Base-by-base conservation (phyloP, 78 protist species). In the Guillardia theta region DNA sequence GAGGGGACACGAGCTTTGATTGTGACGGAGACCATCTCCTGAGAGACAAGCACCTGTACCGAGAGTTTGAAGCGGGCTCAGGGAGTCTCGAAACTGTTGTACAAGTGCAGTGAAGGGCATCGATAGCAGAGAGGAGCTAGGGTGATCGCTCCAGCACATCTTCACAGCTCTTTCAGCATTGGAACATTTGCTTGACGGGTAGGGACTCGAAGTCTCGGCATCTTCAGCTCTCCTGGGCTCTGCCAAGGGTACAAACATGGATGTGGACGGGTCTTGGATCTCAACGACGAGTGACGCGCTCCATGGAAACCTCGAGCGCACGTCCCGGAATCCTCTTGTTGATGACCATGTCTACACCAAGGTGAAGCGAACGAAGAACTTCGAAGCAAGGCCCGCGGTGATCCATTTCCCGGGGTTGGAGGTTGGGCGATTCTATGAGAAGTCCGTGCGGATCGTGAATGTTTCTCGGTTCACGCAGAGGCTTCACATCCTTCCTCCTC, bases 361-460 rank as follows among this genome's bases (percentile, higher is more conserved):
- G 45, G 0, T 41, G 58, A 54, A 36, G 43, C 46, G 78, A 30
- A 43, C 15, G 5, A 43, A 90, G 93, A 12, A 8, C 24, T 62
- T 90, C 8, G 78, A 53, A 36, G 93, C 41, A 21, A 21, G 70
- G 30, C 93, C 93, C 2, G 30, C 70, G n/a, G 39, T 36, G 6
- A 78, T 90, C n/a, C 93, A 90, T 37, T 90, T 90, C 41, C 41
- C 41, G 22, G 83, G 83, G 83, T 70, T 70, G n/a, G 9, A 15
- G 6, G 27, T 70, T 1, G 83, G 22, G 83, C 83, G 36, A 0
- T 22, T 24, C 4, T 43, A 70, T 43, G 46, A 70, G 83, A 12
- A 70, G 22, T 12, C 36, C 4, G 83, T 70, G 10, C n/a, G 41
- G 41, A 70, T 70, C 41, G 83, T 70, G n/a, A 70, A 70, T 24